Evolutionary conservation across 805 yeast species (phyloP).

Genomic region (Lipomyces lipofer): DNA sequence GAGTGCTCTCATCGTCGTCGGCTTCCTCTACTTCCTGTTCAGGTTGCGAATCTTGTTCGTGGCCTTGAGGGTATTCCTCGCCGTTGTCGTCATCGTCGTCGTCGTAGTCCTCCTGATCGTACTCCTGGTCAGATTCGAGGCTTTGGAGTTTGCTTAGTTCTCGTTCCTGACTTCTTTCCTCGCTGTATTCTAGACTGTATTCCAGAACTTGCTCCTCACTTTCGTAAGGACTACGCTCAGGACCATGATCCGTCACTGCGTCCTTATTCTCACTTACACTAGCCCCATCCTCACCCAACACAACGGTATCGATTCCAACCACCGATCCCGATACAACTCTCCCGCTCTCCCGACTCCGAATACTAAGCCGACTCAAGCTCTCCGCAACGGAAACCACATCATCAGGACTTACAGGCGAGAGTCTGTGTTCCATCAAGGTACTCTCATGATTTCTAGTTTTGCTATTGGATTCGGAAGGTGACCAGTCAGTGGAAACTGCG

Average conservation of each 20-base stretch:
- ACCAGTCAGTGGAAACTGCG: too few species aligned
- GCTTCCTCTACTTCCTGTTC: constrained; percentile 1
- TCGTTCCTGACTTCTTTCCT: neutral
- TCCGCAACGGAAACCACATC: constrained; percentile 14
- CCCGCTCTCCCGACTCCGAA: neutral
- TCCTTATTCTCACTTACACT: neutral
- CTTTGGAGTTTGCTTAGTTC: too few species aligned
- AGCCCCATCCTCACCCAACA: neutral
- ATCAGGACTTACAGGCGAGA: constrained; percentile 9
- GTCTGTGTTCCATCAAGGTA: too few species aligned
- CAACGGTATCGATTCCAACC: too few species aligned
- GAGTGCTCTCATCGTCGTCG: constrained; percentile 5
- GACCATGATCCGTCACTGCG: neutral
- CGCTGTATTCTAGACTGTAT: too few species aligned
- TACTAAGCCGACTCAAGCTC: constrained; percentile 12
- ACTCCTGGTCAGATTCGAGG: neutral
- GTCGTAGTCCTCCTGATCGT: neutral
- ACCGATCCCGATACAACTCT: too few species aligned
- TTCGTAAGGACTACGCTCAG: neutral
- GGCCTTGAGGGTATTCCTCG: neutral
- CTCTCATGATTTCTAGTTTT: too few species aligned
- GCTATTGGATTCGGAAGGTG: too few species aligned
- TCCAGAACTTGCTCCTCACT: too few species aligned
- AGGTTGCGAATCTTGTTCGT: neutral
- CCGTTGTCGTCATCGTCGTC: neutral